Evolutionary conservation across 1,139 yeast species (phyloP), one percentile per base, ranked within the genome.

Genomic region (Pichia kudriavzevii): DNA sequence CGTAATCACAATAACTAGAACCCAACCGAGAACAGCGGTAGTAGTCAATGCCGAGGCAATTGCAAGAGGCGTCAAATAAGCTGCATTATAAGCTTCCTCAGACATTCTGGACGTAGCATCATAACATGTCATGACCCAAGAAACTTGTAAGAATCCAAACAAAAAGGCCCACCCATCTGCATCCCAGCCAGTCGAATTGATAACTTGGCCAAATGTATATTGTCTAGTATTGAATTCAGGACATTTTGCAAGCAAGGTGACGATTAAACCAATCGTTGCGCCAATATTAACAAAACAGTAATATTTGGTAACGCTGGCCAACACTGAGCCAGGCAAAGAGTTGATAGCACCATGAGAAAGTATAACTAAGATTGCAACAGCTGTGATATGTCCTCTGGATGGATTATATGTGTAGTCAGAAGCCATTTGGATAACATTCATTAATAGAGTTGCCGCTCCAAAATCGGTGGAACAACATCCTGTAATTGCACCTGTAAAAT

Each of bases 81-180:
- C 64, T 21, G 75, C 73, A 44, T 66, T 60, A 30, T 57, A 53
- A 22, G 67, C 66, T 48, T 70, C 76, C 49, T 70, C 76, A 14
- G 69, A 58, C 64, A 69, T 66, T 62, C 58, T 66, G 60, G 58
- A 67, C 55, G 41, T 56, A 26, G 59, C 58, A 43, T 57, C 61
- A 38, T 57, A 57, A 39, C 55, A 50, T 19, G 61, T 57, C 61
- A 57, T 57, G 37, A 57, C 61, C 61, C 61, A 57, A n/a, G 60
- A 56, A 30, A 57, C 60, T 44, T 57, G 56, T 24, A 57, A 46
- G 49, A 57, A 57, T 11, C 61, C 61, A 36, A 57, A 57, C 7
- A 57, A 38, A 42, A 57, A 57, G 4, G 59, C 53, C 61, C 60
- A 57, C 8, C 61, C 61, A 34, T 56, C 58, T 3, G 46, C 34